Conservation (phyloP, 805 yeast genomes). For the Cyberlindnera meyerae region DNA sequence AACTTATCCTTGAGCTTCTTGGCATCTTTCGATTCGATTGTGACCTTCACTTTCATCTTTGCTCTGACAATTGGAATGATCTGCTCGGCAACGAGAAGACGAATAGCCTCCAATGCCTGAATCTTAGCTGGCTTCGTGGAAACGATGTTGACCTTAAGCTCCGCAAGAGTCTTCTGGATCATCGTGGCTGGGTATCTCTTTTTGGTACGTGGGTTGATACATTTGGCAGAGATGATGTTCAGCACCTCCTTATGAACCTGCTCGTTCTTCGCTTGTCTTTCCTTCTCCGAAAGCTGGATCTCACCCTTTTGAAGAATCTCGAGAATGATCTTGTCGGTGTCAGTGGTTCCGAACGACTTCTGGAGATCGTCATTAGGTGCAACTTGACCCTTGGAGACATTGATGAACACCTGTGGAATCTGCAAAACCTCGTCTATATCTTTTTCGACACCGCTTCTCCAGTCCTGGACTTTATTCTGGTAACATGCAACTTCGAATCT, state of each 20-base stretch:
- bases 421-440: conserved; percentile 95
- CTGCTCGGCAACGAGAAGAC: conserved; percentile 67
- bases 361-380: conserved; percentile 83
- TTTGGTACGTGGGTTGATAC: conserved; percentile 84
- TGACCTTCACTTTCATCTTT: conserved; percentile 79
- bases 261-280: conserved; percentile 67
- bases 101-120: conserved; percentile 91
- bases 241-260: conserved; percentile 80
- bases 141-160: conserved; percentile 73
- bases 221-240: conserved; percentile 79
- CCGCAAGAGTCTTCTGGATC: conserved; percentile 80
- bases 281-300: conserved; percentile 90
- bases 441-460: conserved; percentile 82
- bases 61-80: conserved; percentile 92
- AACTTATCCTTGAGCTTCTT: conserved; percentile 39
- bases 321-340: conserved; percentile 66
- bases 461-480: conserved; percentile 95
- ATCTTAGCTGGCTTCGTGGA: conserved; percentile 73
- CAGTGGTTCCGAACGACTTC: conserved; percentile 69
- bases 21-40: conserved; percentile 49
- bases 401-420: conserved; percentile 88
- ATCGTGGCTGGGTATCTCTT: conserved; percentile 93
- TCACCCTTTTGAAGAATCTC: conserved; percentile 91
- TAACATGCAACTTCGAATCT: conserved; percentile 95
- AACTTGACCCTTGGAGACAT: conserved; percentile 91